These are phyloP conservation scores for Penicillium alfredii DNA, from an alignment of 495 filamentous ascomycete genomes.

Conservation along the genomic window DNA sequence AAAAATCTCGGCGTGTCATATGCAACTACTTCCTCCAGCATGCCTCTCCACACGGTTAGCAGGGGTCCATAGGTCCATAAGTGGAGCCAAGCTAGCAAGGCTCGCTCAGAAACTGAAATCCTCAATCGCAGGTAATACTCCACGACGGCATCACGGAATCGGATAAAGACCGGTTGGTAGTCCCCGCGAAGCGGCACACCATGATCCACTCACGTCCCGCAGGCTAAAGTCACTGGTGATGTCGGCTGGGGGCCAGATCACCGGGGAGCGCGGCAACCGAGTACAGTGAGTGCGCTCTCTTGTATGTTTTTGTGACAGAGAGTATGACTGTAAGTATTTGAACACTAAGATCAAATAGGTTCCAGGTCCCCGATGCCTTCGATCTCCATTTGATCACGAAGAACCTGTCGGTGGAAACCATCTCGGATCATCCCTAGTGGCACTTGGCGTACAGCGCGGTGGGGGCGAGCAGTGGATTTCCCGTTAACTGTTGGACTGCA, in stretches of 20 bases:
- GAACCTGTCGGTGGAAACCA: conserved; percentile 5
- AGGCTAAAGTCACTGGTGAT: conserved; percentile 6
- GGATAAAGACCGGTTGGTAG: not conserved
- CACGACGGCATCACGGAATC: not conserved
- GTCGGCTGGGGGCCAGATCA: conserved; percentile 8
- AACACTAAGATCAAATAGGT: not conserved
- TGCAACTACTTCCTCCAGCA: not conserved
- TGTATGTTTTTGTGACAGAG: no score
- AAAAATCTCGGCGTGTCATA: no score
- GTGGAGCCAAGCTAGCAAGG: no score
- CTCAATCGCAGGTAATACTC: not conserved
- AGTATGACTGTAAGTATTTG: no score
- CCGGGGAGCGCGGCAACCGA: not conserved
- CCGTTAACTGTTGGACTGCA: no score
- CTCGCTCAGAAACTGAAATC: no score
- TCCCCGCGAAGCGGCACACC: not conserved
- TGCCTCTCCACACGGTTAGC: not conserved
- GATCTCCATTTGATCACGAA: conserved; percentile 8
- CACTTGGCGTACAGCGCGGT: no score
- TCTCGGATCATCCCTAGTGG: conserved; percentile 8
- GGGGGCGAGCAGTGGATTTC: no score
- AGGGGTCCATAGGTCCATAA: no score
- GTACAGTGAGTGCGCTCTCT: conserved; percentile 8
- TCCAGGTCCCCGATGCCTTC: conserved; percentile 5
- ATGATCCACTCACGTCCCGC: not conserved